These are phyloP conservation scores for Scedosporium dehoogii DNA, from an alignment of 2,329 filamentous ascomycete species.

Conservation along the genomic window DNA sequence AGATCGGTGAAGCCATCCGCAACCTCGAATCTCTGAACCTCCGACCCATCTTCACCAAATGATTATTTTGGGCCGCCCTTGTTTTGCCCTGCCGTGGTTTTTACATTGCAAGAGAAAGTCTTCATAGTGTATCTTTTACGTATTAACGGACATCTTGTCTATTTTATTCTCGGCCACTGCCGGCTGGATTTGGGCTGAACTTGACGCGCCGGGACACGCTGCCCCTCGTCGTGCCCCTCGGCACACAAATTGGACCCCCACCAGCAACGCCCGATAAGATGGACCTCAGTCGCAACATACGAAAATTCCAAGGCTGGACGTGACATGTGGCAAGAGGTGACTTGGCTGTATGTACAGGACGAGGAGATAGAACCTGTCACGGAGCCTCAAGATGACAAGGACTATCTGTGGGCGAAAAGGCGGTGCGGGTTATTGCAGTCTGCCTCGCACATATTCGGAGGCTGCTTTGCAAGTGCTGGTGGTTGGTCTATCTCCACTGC, in stretches of 20 bases:
- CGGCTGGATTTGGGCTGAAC: neutral
- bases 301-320: neutral
- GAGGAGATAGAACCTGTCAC: no score
- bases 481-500: neutral
- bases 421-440: no score
- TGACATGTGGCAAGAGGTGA: neutral
- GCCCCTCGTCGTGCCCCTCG: slow-evolving; percentile 4
- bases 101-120: neutral
- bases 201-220: slow-evolving; percentile 5
- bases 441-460: no score
- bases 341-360: neutral
- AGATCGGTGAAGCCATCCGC: neutral
- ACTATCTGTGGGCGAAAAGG: no score
- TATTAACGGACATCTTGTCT: neutral
- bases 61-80: no score
- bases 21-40: neutral
- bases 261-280: neutral
- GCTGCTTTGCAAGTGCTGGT: no score
- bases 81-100: neutral
- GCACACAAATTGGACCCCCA: slow-evolving; percentile 1
- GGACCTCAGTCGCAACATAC: neutral
- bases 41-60: neutral
- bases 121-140: neutral
- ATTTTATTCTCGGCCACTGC: neutral
- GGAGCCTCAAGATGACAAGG: no score